Evolutionary conservation across 768 basidiomycete genomes (phyloP).

Genomic region (Collybiopsis luxurians): DNA sequence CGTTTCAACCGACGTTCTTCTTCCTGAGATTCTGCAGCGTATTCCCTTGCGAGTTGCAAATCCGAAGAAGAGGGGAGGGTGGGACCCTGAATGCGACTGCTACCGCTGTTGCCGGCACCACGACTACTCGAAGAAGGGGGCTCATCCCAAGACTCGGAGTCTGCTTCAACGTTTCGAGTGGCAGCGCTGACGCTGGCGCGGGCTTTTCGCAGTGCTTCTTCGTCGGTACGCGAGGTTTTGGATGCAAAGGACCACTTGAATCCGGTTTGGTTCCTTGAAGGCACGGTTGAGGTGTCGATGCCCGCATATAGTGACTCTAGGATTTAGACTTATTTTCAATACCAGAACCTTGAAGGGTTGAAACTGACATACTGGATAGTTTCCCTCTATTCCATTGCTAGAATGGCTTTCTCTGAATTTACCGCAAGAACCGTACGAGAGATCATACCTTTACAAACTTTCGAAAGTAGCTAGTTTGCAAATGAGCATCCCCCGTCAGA

Average conservation of each 20-base stretch:
- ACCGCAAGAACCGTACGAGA: not conserved
- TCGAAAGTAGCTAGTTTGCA: constrained; percentile 70
- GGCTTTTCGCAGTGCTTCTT: constrained; percentile 52
- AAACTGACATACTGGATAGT: constrained; percentile 50
- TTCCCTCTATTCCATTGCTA: constrained; percentile 84
- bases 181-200: constrained; percentile 58
- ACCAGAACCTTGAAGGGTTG: not conserved
- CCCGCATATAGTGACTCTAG: constrained; percentile 59
- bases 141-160: constrained; percentile 13
- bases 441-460: constrained; percentile 80
- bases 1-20: constrained; percentile 57
- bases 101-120: not conserved
- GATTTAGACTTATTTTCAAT: not conserved
- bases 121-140: constrained; percentile 24
- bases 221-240: constrained; percentile 58
- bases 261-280: constrained; percentile 69
- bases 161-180: constrained; percentile 32
- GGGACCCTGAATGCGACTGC: constrained; percentile 56
- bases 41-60: constrained; percentile 66
- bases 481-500: constrained; percentile 26
- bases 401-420: not conserved
- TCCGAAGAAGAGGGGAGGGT: constrained; percentile 69
- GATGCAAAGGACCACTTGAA: constrained; percentile 89
- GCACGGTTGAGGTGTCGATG: constrained; percentile 49
- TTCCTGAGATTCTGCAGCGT: constrained; percentile 45